phyloP scores from a whole-genome alignment of 176 grass and related monocot species.

The Phoenix roebelenii region DNA sequence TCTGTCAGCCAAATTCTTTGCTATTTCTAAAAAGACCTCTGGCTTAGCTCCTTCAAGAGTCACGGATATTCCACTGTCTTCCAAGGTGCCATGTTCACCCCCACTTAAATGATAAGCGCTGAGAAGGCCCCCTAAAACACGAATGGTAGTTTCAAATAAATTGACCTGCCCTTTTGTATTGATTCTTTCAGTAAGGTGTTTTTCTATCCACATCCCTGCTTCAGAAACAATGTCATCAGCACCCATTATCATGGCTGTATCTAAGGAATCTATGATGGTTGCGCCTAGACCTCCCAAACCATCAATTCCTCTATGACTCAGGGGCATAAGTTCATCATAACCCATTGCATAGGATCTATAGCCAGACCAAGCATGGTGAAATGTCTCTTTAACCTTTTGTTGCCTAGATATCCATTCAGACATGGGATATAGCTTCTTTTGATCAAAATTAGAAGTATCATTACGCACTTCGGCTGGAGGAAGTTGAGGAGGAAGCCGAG shows the following conservation, averaged over 20 bases:
- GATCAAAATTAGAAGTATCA: slow-evolving; percentile 36
- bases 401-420: slow-evolving; percentile 52
- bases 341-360: slow-evolving; percentile 79
- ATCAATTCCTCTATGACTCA: slow-evolving; percentile 65
- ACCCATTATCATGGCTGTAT: slow-evolving; percentile 96
- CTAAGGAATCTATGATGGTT: slow-evolving; percentile 82
- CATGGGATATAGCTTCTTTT: slow-evolving; percentile 4
- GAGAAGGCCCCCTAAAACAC: slow-evolving; percentile 97
- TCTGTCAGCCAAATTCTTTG: slow-evolving; percentile 72
- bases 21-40: slow-evolving; percentile 62
- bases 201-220: slow-evolving; percentile 83
- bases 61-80: slow-evolving; percentile 39
- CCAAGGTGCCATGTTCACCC: slow-evolving; percentile 26
- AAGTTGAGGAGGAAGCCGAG: slow-evolving; percentile 63
- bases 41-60: slow-evolving; percentile 41
- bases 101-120: slow-evolving; percentile 90
- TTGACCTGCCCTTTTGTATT: slow-evolving; percentile 89
- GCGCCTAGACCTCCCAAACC: slow-evolving; percentile 92
- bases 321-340: slow-evolving; percentile 93
- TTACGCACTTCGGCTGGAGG: slow-evolving; percentile 70
- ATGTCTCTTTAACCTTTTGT: slow-evolving; percentile 92
- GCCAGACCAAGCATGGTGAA: slow-evolving; percentile 88
- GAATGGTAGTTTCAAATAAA: slow-evolving; percentile 95
- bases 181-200: slow-evolving; percentile 67
- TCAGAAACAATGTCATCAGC: slow-evolving; percentile 65